Evolutionary conservation across 306 rosid genomes (phyloP).

Genomic region (Senna siamea): DNA sequence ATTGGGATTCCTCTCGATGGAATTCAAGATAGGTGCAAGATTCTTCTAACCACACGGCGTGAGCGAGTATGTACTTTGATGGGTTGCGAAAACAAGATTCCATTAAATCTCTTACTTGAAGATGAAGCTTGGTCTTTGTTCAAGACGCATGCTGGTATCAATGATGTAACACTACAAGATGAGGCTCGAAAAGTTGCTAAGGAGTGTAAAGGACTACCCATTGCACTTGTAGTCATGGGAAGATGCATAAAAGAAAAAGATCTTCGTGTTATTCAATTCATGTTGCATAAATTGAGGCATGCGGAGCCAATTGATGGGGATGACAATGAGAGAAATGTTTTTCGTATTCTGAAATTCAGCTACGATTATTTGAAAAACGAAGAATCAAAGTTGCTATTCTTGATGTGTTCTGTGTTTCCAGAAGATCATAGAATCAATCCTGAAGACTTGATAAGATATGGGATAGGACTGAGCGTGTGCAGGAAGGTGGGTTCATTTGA

Average conservation of each 20-base stretch:
- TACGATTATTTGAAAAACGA: neutral
- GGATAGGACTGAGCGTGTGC: neutral
- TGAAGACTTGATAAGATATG: neutral
- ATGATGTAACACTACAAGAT: neutral
- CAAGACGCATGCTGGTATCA: neutral
- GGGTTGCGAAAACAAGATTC: neutral
- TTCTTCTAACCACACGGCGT: neutral
- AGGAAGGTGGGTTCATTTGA: neutral
- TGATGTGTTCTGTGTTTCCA: neutral
- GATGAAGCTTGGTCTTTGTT: neutral
- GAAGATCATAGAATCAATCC: neutral
- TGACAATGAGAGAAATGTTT: neutral
- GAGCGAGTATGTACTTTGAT: neutral
- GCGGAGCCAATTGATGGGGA: neutral
- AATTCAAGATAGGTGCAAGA: neutral
- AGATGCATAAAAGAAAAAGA: neutral
- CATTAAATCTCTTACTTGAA: neutral
- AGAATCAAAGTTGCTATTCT: neutral
- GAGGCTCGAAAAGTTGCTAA: neutral
- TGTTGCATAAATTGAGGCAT: neutral
- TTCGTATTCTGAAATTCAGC: neutral
- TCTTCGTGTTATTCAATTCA: neutral
- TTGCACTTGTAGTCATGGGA: neutral
- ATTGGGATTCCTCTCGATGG: neutral
- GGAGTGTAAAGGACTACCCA: neutral